Conservation (phyloP, 768 basidiomycete species). For the Panellus pusillus region DNA sequence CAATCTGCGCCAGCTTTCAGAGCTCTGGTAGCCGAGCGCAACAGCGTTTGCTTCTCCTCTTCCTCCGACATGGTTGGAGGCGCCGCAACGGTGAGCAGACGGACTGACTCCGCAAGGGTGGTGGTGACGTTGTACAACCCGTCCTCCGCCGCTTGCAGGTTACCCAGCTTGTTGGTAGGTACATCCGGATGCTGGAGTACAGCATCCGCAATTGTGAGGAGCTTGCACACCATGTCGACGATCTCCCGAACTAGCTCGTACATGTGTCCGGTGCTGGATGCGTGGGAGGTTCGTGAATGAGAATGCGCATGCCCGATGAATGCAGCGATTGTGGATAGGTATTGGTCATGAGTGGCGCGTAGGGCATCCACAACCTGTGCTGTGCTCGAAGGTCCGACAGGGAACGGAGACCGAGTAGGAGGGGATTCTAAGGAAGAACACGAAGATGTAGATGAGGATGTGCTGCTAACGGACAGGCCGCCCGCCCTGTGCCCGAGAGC, state of each 20-base stretch:
- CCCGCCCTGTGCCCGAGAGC: constrained; percentile 42
- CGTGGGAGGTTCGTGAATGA: constrained; percentile 86
- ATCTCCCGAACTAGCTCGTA: constrained; percentile 95
- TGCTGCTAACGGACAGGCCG: constrained; percentile 63
- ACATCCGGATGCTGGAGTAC: constrained; percentile 78
- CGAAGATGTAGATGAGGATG: constrained; percentile 72
- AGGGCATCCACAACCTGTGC: constrained; percentile 74
- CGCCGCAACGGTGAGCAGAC: constrained; percentile 61
- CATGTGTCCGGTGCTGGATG: constrained; percentile 89
- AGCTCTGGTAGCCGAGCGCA: constrained; percentile 86
- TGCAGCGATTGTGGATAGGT: constrained; percentile 92
- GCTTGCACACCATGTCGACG: constrained; percentile 89
- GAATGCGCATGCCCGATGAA: constrained; percentile 97
- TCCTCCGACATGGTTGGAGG: constrained; percentile 66
- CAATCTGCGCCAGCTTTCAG: constrained; percentile 88
- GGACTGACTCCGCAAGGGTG: constrained; percentile 84
- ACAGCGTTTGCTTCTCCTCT: constrained; percentile 71
- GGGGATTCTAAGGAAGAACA: constrained; percentile 62
- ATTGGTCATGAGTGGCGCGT: constrained; percentile 83
- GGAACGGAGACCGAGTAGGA: constrained; percentile 57
- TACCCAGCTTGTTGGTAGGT: constrained; percentile 58
- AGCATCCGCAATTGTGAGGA: constrained; percentile 88
- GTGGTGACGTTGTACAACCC: constrained; percentile 83
- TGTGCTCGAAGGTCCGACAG: constrained; percentile 68
- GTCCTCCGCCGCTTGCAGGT: constrained; percentile 72